Conservation (phyloP, 2,329 filamentous ascomycete genomes). For the Ophiostoma piceae region DNA sequence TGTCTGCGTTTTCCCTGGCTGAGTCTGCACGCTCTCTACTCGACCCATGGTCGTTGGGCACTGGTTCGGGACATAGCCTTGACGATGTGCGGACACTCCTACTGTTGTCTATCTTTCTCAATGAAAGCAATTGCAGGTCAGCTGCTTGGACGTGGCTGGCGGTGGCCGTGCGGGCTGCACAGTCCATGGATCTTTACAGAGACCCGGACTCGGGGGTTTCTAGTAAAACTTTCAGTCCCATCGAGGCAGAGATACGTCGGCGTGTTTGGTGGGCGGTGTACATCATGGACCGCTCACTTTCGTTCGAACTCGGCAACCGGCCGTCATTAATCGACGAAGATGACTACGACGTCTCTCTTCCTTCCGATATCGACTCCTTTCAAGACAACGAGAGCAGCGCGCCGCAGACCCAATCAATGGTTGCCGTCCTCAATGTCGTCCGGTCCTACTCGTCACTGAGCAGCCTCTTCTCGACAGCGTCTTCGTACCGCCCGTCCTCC, state of each 20-base stretch:
- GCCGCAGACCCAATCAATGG: slow-evolving; percentile 53
- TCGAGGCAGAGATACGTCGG: slow-evolving; percentile 81
- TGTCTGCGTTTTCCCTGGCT: slow-evolving; percentile 57
- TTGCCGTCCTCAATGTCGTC: slow-evolving; percentile 76
- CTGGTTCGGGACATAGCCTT: slow-evolving; percentile 44
- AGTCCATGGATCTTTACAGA: slow-evolving; percentile 75
- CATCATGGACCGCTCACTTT: slow-evolving; percentile 74
- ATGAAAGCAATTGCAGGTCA: slow-evolving; percentile 80
- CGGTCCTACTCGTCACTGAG: slow-evolving; percentile 70
- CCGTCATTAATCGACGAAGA: slow-evolving; percentile 79
- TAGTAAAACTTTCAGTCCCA: slow-evolving; percentile 29
- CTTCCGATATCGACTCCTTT: slow-evolving; percentile 74
- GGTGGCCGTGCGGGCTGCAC: slow-evolving; percentile 69
- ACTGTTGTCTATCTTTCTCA: slow-evolving; percentile 71
- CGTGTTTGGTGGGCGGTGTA: slow-evolving; percentile 94
- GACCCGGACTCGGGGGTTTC: slow-evolving; percentile 48
- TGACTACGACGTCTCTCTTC: slow-evolving; percentile 80
- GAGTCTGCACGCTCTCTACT: slow-evolving; percentile 64
- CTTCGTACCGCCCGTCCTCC: background rate
- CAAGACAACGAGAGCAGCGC: slow-evolving; percentile 40
- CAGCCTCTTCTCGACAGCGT: slow-evolving; percentile 46
- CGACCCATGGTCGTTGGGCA: slow-evolving; percentile 60
- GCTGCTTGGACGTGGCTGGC: slow-evolving; percentile 84
- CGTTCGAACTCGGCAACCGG: slow-evolving; percentile 67
- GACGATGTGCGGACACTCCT: slow-evolving; percentile 69